Percentiles rank a stretch among this genome's conserved stretches.
These are phyloP conservation scores for Clitopilus hobsonii DNA, from an alignment of 768 basidiomycete species.

Conservation along the genomic window DNA sequence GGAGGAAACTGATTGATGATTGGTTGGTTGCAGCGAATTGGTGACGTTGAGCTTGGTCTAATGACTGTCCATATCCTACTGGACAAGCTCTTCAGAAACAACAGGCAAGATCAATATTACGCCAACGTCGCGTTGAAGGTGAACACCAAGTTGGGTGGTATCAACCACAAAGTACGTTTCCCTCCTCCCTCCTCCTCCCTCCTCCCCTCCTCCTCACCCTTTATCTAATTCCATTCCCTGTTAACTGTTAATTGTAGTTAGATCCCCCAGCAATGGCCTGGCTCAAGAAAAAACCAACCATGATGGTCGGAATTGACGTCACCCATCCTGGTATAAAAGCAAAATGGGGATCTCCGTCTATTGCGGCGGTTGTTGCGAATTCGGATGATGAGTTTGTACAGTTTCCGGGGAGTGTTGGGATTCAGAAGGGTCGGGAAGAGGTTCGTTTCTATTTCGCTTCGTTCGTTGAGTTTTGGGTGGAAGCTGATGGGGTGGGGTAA, in stretches of 20 bases:
- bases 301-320: slow-evolving; percentile 84
- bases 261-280: slow-evolving; percentile 53
- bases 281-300: slow-evolving; percentile 64
- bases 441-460: slow-evolving; percentile 14
- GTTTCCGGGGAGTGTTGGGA: slow-evolving; percentile 68
- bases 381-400: slow-evolving; percentile 66
- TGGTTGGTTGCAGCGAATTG: slow-evolving; percentile 40
- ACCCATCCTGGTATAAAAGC: slow-evolving; percentile 74
- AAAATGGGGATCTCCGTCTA: slow-evolving; percentile 69
- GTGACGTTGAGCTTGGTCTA: slow-evolving; percentile 69
- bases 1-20: neutral
- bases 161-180: slow-evolving; percentile 56
- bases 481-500: neutral
- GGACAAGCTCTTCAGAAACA: slow-evolving; percentile 51
- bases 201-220: neutral
- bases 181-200: no score
- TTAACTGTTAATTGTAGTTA: slow-evolving; percentile 27
- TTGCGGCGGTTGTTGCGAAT: slow-evolving; percentile 80
- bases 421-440: slow-evolving; percentile 59
- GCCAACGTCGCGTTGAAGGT: slow-evolving; percentile 80
- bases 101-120: slow-evolving; percentile 73
- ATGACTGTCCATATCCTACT: slow-evolving; percentile 71
- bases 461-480: neutral
- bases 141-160: slow-evolving; percentile 78
- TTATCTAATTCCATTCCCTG: slow-evolving; percentile 6